A percentile compares a stretch with the other conserved stretches of the same genome.
Evolutionary conservation across 768 basidiomycete species (phyloP).

Genomic region (Epithele typhae): DNA sequence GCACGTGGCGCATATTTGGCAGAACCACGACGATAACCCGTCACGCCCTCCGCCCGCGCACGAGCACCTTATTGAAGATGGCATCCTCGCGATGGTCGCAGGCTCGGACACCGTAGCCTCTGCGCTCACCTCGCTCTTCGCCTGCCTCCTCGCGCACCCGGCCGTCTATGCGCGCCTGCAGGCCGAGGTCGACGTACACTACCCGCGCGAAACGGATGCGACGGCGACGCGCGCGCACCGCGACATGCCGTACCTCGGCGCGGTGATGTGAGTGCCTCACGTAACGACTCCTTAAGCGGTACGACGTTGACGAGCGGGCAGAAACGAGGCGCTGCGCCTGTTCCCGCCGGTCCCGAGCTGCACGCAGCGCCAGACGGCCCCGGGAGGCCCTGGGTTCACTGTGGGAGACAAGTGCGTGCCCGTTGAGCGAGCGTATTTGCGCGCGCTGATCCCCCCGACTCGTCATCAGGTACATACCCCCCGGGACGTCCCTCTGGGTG

Average conservation of each 20-base stretch:
- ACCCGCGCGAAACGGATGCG: slow-evolving; percentile 16
- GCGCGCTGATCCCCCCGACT: too few species aligned
- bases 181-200: slow-evolving; percentile 23
- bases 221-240: slow-evolving; percentile 16
- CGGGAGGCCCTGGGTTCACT: neutral
- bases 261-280: slow-evolving; percentile 25
- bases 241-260: slow-evolving; percentile 30
- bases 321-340: neutral
- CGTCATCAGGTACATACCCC: slow-evolving; percentile 33
- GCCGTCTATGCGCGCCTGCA: slow-evolving; percentile 14
- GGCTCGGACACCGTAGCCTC: slow-evolving; percentile 27
- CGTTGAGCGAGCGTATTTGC: too few species aligned
- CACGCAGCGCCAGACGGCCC: neutral
- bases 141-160: slow-evolving; percentile 19
- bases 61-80: slow-evolving; percentile 8
- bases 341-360: neutral
- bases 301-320: neutral
- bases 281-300: neutral
- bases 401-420: neutral
- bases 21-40: slow-evolving; percentile 16
- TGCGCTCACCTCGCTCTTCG: slow-evolving; percentile 21
- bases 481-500: slow-evolving; percentile 30
- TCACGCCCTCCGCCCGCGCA: slow-evolving; percentile 1
- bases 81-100: slow-evolving; percentile 23
- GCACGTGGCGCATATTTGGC: too few species aligned